A percentile compares a stretch with the other conserved stretches of the same genome.
Evolutionary conservation across 2,329 filamentous ascomycete species (phyloP).

Genomic region (Monosporascus sp.): DNA sequence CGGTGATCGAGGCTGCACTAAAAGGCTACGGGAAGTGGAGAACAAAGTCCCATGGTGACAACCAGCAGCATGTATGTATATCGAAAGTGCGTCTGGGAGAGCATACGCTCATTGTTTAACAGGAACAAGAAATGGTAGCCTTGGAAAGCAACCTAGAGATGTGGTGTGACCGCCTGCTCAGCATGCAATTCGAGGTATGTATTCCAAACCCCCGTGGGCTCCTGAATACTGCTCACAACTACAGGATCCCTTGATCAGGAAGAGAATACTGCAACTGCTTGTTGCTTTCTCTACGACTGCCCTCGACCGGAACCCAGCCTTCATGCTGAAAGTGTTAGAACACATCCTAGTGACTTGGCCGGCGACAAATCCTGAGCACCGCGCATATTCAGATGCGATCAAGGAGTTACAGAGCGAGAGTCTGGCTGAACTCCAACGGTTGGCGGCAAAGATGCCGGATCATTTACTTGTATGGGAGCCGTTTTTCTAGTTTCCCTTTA

Average conservation of each 20-base stretch:
- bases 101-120: constrained; percentile 13
- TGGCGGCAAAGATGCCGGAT: constrained; percentile 87
- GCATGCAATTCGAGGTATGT: constrained; percentile 60
- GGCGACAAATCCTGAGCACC: constrained; percentile 63
- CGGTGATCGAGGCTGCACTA: constrained; percentile 79
- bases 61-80: constrained; percentile 14
- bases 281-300: constrained; percentile 81
- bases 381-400: constrained; percentile 78
- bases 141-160: constrained; percentile 61
- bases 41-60: constrained; percentile 12
- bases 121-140: constrained; percentile 46
- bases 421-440: constrained; percentile 79
- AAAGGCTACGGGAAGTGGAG: constrained; percentile 86
- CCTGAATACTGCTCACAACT: constrained; percentile 11
- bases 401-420: constrained; percentile 82
- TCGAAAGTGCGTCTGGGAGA: not conserved
- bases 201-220: not conserved
- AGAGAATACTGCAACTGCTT: constrained; percentile 73
- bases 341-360: constrained; percentile 83
- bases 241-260: constrained; percentile 74
- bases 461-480: constrained; percentile 62
- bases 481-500: not conserved
- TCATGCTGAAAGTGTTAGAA: constrained; percentile 86
- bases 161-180: constrained; percentile 68
- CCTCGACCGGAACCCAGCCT: constrained; percentile 68